Conservation (phyloP, 1,139 yeast species). For the Candida pseudoviswanathii region DNA sequence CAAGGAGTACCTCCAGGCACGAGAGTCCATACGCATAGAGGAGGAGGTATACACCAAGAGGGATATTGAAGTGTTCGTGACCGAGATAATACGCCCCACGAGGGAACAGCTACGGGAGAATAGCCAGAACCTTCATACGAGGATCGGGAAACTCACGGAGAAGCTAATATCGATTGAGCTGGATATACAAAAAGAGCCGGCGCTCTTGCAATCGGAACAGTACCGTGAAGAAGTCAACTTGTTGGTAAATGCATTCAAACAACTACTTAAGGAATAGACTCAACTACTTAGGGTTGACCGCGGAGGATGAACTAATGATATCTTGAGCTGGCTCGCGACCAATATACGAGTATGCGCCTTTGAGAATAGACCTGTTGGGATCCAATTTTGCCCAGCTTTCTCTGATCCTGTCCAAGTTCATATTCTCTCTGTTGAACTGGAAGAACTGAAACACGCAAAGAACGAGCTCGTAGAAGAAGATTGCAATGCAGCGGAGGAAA, state of each 20-base stretch:
- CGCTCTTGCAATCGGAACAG: constrained; percentile 12
- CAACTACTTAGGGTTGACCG: constrained; percentile 1
- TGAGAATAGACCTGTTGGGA: constrained; percentile 44
- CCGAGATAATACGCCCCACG: constrained; percentile 17
- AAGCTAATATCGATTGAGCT: constrained; percentile 12
- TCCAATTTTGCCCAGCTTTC: constrained; percentile 47
- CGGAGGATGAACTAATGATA: constrained; percentile 11
- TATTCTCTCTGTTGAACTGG: constrained; percentile 40
- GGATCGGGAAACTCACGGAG: constrained; percentile 15
- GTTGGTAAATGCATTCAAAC: constrained; percentile 26
- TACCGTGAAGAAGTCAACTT: constrained; percentile 24
- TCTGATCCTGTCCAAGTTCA: constrained; percentile 50
- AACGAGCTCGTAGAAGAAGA: constrained; percentile 35
- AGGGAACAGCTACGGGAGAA: constrained; percentile 20
- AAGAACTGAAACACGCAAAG: constrained; percentile 32
- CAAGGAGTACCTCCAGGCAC: constrained; percentile 36
- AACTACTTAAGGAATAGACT: constrained; percentile 7
- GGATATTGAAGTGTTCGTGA: constrained; percentile 16
- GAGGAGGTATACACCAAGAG: constrained; percentile 14
- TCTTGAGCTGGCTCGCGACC: constrained; percentile 30
- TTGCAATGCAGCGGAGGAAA: constrained; percentile 26
- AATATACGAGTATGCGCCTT: constrained; percentile 38
- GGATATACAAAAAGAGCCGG: constrained; percentile 10
- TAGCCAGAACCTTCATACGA: constrained; percentile 13
- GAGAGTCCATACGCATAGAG: constrained; percentile 19